These are phyloP conservation scores for Metschnikowia baotianmanensis DNA, from an alignment of 805 yeast species.

Conservation along the genomic window DNA sequence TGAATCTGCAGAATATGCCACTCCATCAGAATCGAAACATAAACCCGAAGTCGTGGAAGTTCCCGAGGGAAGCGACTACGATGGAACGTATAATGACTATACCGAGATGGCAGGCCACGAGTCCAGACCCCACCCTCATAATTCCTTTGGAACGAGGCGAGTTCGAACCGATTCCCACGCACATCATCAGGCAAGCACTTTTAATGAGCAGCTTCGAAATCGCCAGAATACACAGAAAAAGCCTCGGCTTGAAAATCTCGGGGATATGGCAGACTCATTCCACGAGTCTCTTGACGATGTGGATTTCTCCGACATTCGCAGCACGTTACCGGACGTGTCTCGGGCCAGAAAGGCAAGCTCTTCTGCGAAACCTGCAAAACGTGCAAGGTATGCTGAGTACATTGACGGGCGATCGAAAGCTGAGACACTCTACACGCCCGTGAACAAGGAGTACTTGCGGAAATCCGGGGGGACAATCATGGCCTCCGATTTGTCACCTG, in stretches of 20 bases:
- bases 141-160: not conserved
- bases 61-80: conserved; percentile 10
- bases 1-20: not conserved
- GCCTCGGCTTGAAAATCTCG: conserved; percentile 21
- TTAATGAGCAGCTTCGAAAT: not conserved
- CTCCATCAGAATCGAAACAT: not conserved
- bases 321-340: conserved; percentile 27
- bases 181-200: conserved; percentile 1
- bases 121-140: not conserved
- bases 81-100: not conserved
- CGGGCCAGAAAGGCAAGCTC: conserved; percentile 13
- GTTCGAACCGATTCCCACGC: conserved; percentile 1
- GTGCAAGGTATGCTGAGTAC: conserved; percentile 29
- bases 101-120: not conserved
- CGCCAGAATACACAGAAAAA: conserved; percentile 12
- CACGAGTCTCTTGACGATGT: conserved; percentile 29
- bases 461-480: conserved; percentile 10
- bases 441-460: conserved; percentile 25
- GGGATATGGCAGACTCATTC: conserved; percentile 24
- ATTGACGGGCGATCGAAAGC: conserved; percentile 37
- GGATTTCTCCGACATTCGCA: conserved; percentile 30
- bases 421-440: conserved; percentile 39
- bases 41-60: conserved; percentile 19
- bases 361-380: conserved; percentile 16
- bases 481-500: conserved; percentile 17